These are phyloP conservation scores for Penicillium subrubescens DNA, from an alignment of 495 filamentous ascomycete species.

Conservation along the genomic window DNA sequence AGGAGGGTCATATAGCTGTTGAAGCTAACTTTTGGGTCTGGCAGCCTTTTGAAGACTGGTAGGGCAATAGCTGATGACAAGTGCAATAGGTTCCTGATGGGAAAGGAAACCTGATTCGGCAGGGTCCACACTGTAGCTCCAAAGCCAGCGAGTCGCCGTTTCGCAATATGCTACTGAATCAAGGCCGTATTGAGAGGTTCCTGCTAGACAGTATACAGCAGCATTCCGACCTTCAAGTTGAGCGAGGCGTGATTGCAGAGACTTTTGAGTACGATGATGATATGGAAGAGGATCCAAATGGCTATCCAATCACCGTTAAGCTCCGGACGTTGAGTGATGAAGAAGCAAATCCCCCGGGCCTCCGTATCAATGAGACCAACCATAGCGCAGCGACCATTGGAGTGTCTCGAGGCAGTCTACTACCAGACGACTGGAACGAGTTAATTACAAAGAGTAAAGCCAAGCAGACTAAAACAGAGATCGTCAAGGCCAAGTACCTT, in stretches of 20 bases:
- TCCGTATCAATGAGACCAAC: not conserved
- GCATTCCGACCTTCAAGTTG: conserved; percentile 49
- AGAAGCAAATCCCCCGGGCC: conserved; percentile 33
- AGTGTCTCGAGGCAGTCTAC: conserved; percentile 52
- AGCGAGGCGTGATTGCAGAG: conserved; percentile 51
- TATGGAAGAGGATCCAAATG: conserved; percentile 41
- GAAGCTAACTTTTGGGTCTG: conserved; percentile 43
- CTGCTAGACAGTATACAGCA: conserved; percentile 54
- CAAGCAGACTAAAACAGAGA: conserved; percentile 38
- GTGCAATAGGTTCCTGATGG: conserved; percentile 33
- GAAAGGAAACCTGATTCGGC: conserved; percentile 50
- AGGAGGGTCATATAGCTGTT: conserved; percentile 59
- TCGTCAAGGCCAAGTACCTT: conserved; percentile 62
- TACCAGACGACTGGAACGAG: conserved; percentile 59
- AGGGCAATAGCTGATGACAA: not conserved
- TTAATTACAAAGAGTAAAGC: conserved; percentile 38
- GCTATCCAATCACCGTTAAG: conserved; percentile 56
- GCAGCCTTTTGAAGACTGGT: not conserved
- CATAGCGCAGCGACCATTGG: conserved; percentile 38
- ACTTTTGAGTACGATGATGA: conserved; percentile 48
- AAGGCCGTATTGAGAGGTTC: conserved; percentile 59
- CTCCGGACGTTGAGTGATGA: conserved; percentile 49
- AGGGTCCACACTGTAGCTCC: conserved; percentile 54
- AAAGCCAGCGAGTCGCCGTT: conserved; percentile 56
- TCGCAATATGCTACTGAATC: conserved; percentile 53